These are phyloP conservation scores for Paraphoma chrysanthemicola DNA, from an alignment of 2,329 filamentous ascomycete genomes.

Conservation along the genomic window DNA sequence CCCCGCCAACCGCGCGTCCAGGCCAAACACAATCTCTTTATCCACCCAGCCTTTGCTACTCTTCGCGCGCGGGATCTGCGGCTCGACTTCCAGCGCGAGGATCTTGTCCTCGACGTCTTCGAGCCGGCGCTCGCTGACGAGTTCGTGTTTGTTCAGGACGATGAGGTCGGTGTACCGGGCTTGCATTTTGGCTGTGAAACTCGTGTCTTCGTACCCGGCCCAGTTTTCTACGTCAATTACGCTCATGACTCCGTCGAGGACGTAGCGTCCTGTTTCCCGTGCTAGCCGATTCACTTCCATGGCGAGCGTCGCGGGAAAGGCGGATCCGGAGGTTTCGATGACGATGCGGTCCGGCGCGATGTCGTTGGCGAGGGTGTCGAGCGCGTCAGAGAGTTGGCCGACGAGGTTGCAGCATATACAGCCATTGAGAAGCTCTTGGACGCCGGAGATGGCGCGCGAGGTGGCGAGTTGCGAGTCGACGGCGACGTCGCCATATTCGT, in stretches of 20 bases:
- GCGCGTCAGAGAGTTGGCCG: slow-evolving; percentile 82
- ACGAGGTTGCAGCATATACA: slow-evolving; percentile 99
- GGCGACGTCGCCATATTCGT: slow-evolving; percentile 95
- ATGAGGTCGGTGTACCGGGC: slow-evolving; percentile 89
- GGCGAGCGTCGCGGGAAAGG: slow-evolving; percentile 82
- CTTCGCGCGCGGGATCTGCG: slow-evolving; percentile 78
- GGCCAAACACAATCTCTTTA: slow-evolving; percentile 81
- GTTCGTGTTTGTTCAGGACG: slow-evolving; percentile 93
- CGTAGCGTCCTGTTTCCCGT: slow-evolving; percentile 72
- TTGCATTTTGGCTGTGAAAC: slow-evolving; percentile 86
- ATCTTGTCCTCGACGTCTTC: slow-evolving; percentile 81
- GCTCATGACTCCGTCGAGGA: slow-evolving; percentile 84
- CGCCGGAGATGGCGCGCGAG: slow-evolving; percentile 82
- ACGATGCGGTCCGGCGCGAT: slow-evolving; percentile 81
- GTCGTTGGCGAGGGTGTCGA: slow-evolving; percentile 72
- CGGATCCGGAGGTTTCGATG: slow-evolving; percentile 89
- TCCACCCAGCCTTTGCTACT: slow-evolving; percentile 80
- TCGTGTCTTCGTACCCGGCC: slow-evolving; percentile 90
- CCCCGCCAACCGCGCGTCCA: slow-evolving; percentile 80
- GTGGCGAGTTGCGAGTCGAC: slow-evolving; percentile 91
- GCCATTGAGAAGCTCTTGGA: slow-evolving; percentile 91
- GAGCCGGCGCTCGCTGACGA: slow-evolving; percentile 73
- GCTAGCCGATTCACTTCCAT: slow-evolving; percentile 86
- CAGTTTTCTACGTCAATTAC: slow-evolving; percentile 96
- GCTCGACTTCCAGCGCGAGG: slow-evolving; percentile 80